phyloP scores from a whole-genome alignment of 345 rosid species.

The Barbarea vulgaris region DNA sequence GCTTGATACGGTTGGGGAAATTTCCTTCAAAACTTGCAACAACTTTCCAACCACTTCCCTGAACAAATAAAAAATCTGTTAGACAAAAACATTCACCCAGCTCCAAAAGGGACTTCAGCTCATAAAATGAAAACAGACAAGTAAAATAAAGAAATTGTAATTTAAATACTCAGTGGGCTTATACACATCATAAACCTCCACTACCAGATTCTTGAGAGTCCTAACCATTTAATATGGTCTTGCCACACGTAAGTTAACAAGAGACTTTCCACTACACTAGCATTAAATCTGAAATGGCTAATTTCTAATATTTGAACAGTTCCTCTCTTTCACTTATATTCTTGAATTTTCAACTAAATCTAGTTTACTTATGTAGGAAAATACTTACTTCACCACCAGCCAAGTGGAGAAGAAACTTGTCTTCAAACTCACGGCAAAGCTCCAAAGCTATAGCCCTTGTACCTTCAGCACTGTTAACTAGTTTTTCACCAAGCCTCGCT shows the following conservation, averaged over 20 bases:
- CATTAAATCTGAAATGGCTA: conserved; percentile 14
- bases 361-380: conserved; percentile 27
- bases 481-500: conserved; percentile 84
- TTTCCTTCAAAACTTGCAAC: conserved; percentile 98
- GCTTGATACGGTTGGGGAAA: conserved; percentile 93
- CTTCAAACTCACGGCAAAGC: conserved; percentile 99
- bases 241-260: not conserved
- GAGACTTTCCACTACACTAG: conserved; percentile 21
- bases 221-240: not conserved
- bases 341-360: conserved; percentile 6
- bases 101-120: conserved; percentile 13
- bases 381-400: conserved; percentile 88
- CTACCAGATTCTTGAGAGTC: conserved; percentile 2
- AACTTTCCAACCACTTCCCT: conserved; percentile 99
- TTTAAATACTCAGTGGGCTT: not conserved
- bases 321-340: conserved; percentile 26
- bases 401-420: conserved; percentile 91
- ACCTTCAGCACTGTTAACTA: conserved; percentile 88
- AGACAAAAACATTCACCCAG: conserved; percentile 5
- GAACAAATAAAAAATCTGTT: conserved; percentile 23
- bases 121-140: conserved; percentile 13
- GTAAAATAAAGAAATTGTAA: not conserved
- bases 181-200: conserved; percentile 7
- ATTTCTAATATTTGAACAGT: conserved; percentile 8
- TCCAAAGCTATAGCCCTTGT: conserved; percentile 96